Percentiles rank a stretch among this genome's conserved stretches.
phyloP scores from a whole-genome alignment of 371 early-diverging fungal species.

The Conidiobolus incongruus region DNA sequence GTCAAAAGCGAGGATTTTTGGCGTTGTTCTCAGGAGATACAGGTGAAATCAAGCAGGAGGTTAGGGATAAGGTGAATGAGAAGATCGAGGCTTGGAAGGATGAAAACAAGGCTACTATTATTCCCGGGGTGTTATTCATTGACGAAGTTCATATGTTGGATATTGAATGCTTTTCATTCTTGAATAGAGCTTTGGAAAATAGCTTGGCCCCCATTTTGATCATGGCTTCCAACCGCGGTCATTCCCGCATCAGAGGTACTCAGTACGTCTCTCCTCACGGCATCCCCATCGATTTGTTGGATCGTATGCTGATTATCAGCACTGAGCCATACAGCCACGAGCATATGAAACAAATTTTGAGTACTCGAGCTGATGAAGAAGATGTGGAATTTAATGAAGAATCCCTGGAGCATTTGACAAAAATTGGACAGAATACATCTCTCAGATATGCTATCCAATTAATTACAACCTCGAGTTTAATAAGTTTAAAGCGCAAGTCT shows the following conservation, averaged over 20 bases:
- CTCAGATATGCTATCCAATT: conserved; percentile 93
- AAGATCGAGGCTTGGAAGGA: conserved; percentile 97
- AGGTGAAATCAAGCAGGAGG: conserved; percentile 93
- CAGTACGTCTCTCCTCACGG: conserved; percentile 86
- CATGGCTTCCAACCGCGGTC: conserved; percentile 95
- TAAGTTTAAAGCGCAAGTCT: conserved; percentile 78
- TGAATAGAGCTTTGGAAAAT: conserved; percentile 92
- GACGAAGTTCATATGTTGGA: conserved; percentile 99
- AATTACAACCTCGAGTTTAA: conserved; percentile 77
- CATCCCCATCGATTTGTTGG: conserved; percentile 91
- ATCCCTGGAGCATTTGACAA: conserved; percentile 69
- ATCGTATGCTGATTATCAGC: conserved; percentile 81
- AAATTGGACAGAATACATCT: conserved; percentile 80
- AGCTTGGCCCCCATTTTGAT: conserved; percentile 92
- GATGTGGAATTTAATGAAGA: conserved; percentile 91
- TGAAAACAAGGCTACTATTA: conserved; percentile 95
- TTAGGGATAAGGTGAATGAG: conserved; percentile 93
- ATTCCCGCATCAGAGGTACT: conserved; percentile 85
- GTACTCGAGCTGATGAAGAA: conserved; percentile 83
- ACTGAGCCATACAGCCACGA: conserved; percentile 63
- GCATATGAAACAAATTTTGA: conserved; percentile 80
- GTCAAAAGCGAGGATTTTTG: conserved; percentile 87
- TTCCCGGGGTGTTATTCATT: conserved; percentile 94
- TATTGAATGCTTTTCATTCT: conserved; percentile 95
- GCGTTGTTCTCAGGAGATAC: conserved; percentile 93